Base-by-base conservation (phyloP, 495 filamentous ascomycete genomes). In the Chlorociboria aeruginascens region DNA sequence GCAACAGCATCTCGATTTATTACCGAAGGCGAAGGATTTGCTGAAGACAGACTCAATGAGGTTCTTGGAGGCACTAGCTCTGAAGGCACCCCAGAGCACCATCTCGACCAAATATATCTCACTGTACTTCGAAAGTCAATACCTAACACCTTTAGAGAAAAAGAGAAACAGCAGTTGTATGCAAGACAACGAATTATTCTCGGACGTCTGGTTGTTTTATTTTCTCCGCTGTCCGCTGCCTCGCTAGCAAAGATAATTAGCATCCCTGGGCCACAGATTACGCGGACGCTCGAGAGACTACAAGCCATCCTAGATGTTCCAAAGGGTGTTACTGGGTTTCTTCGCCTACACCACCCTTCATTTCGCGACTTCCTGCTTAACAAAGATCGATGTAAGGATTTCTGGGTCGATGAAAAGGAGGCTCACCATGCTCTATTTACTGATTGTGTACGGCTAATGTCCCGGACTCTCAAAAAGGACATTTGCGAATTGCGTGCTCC, bases 361-460 rank as follows among this genome's bases (percentile, higher is more conserved):
- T 71, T 77, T 49, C 69, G 67, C 36, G 71, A 76, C 52, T 76
- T 68, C 51, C 63, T 77, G 11, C 36, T 74, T 36, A 59, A 70
- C 51, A 33, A 49, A 36, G 43, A 56, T 13, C 55, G 54, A 40
- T 59, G 62, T 45, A 30, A 35, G 6, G 57, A 63, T 40, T 40
- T 40, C 37, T 40, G 37, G 37, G 37, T 40, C 7, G 37, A 40
- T 16, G 37, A 40, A 14, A 53, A 53, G 51, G 31, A 57, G 43
- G 49, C 57, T 2, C 61, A 74, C 49, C 8, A 55, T 13, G 53
- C 35, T 25, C 47, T 74, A 40, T 57, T 56, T 29, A 20, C 33
- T 8, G 36, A 54, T 29, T 73, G 64, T 50, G 36, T 72, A 35
- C 40, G 58, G 7, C 45, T 71, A 8, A 59, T 71, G 52, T 46